These are phyloP conservation scores for Xylariaceae sp. DNA, from an alignment of 2,329 filamentous ascomycete genomes.

Conservation along the genomic window DNA sequence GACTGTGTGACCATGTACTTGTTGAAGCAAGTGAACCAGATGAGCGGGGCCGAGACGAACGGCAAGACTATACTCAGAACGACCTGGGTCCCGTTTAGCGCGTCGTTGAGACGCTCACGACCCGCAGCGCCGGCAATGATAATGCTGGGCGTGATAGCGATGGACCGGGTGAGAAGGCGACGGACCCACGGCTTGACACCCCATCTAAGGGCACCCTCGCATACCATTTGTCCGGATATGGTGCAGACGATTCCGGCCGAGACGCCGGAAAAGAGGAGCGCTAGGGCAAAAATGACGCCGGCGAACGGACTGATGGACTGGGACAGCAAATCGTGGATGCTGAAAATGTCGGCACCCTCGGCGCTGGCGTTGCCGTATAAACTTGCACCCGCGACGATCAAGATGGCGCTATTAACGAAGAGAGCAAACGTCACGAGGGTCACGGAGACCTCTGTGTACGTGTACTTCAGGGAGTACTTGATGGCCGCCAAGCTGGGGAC, in stretches of 20 bases:
- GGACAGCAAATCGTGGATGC: constrained; percentile 70
- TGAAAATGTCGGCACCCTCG: constrained; percentile 70
- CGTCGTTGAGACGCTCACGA: constrained; percentile 60
- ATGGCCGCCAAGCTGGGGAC: constrained; percentile 69
- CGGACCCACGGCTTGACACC: constrained; percentile 71
- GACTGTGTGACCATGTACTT: constrained; percentile 71
- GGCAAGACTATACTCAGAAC: constrained; percentile 73
- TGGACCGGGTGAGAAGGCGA: constrained; percentile 68
- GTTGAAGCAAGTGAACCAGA: constrained; percentile 77
- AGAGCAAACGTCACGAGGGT: constrained; percentile 78
- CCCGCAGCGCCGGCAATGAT: constrained; percentile 79
- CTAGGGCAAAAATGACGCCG: constrained; percentile 78
- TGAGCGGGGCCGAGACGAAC: constrained; percentile 74
- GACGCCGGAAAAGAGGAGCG: constrained; percentile 72
- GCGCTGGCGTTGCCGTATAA: constrained; percentile 61
- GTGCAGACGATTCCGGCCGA: constrained; percentile 85
- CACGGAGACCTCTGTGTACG: constrained; percentile 62
- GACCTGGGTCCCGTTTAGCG: constrained; percentile 73
- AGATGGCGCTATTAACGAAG: constrained; percentile 77
- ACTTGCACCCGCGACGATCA: constrained; percentile 75
- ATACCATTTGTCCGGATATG: constrained; percentile 84
- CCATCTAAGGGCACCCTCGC: constrained; percentile 76
- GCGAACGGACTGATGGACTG: constrained; percentile 65
- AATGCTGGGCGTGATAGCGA: constrained; percentile 77
- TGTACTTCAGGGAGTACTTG: constrained; percentile 66